These are phyloP conservation scores for Aspergillus funiculosus DNA, from an alignment of 495 filamentous ascomycete genomes.

Conservation along the genomic window DNA sequence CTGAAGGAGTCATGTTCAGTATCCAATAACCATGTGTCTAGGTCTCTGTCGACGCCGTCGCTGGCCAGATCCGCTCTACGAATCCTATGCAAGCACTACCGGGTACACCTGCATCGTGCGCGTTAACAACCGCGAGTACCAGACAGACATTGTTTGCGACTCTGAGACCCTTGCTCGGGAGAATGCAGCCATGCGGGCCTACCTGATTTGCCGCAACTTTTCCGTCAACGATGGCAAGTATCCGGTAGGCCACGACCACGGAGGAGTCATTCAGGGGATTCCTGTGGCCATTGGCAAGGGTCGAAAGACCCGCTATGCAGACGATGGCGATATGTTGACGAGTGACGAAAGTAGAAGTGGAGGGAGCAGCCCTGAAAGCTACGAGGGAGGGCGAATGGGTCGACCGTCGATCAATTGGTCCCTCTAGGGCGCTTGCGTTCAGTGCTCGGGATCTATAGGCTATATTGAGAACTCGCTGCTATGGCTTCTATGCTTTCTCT, in stretches of 20 bases:
- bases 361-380: slow-evolving; percentile 52
- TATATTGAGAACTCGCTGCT: neutral
- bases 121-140: slow-evolving; percentile 96
- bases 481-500: no score
- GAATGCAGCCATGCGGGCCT: slow-evolving; percentile 93
- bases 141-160: slow-evolving; percentile 79
- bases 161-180: slow-evolving; percentile 80
- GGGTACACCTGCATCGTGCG: slow-evolving; percentile 88
- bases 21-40: slow-evolving; percentile 36
- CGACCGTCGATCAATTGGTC: slow-evolving; percentile 14
- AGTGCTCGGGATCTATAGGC: slow-evolving; percentile 8
- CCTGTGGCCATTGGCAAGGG: slow-evolving; percentile 68
- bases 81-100: slow-evolving; percentile 56
- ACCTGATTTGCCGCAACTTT: slow-evolving; percentile 97
- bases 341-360: slow-evolving; percentile 49
- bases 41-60: slow-evolving; percentile 93
- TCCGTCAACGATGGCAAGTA: slow-evolving; percentile 96
- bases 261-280: slow-evolving; percentile 78
- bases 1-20: slow-evolving; percentile 8
- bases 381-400: slow-evolving; percentile 18
- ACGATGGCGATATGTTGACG: slow-evolving; percentile 43
- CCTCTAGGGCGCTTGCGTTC: slow-evolving; percentile 15
- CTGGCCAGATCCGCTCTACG: slow-evolving; percentile 91
- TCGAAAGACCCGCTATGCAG: slow-evolving; percentile 34
- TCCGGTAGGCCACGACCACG: slow-evolving; percentile 62